Evolutionary conservation across 805 yeast species (phyloP), one percentile per base, ranked within the genome.

Genomic region (Brettanomyces bruxellensis): DNA sequence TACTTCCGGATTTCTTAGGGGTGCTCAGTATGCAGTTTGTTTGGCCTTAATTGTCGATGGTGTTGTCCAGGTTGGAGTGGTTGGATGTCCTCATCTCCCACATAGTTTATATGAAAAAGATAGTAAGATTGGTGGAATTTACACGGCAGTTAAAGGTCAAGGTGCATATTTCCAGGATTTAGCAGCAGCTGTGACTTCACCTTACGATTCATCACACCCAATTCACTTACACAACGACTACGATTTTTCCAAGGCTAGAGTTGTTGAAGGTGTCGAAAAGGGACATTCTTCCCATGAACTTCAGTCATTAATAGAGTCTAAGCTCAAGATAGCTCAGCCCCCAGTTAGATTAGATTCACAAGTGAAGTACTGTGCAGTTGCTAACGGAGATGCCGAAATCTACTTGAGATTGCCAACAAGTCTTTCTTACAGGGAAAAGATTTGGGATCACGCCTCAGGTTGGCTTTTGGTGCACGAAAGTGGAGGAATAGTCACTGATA

Each of bases 391-490:
- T 47, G 98, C 96, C 3, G 97, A 93, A 56, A 76, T 93, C 12
- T 93, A 95, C 57, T 70, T 93, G 50, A 81, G 99, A 55, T 68
- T 95, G 48, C 99, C 99, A 12, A 78, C 82, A 41, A 79, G 75
- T 53, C 71, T 79, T 44, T 66, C 75, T 3, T 93, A 90, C 62
- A 76, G 86, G 56, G 99, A 93, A 62, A 93, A 93, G 66, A 89
- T 93, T 49, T 93, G 99, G 98, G 99, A 93, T 66, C 99, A 93
- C 63, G 98, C 98, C 18, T 95, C 97, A 2, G 99, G 99, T 3
- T 83, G 85, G 57, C 72, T 91, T 12, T 73, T 93, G 50, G 81
- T 95, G 41, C 72, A 76, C 34, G 99, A 95, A 64, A 85, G 95
- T 55, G 97, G 97, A 39, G 99, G 99, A 5, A 62, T 70, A 43